Evolutionary conservation across 1,139 yeast species (phyloP), one percentile per base, ranked within the genome.

Genomic region (Yamadazyma jaroonii): DNA sequence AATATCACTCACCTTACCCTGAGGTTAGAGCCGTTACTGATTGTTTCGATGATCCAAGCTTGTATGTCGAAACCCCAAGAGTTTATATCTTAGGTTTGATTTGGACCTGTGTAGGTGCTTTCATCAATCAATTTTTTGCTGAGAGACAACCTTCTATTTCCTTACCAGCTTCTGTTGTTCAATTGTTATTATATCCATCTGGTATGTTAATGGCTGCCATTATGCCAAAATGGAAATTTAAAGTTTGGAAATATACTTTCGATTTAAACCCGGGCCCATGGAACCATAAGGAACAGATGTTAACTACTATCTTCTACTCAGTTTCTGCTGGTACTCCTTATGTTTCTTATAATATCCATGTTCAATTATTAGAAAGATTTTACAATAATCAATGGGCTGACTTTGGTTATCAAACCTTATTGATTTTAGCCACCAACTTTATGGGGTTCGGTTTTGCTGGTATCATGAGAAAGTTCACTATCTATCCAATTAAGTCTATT

Each of bases 401-500:
- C n/a, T 61, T 62, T 42, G 78, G 80, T 23, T 75, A 72, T 47
- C 78, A 75, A 53, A 50, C 74, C 30, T 53, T 74, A 38, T 55
- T 79, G 31, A 63, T 73, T 5, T 47, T 77, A 27, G 63, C 79
- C 4, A 68, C 81, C 4, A 81, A 79, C 50, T 70, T 70, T 43
- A 54, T 80, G 51, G 86, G 86, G 17, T 72, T 77, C 45, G 81
- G 82, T 2, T 66, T 77, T 49, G 81, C 84, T 22, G 83, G 85
- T 41, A 48, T 80, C 20, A 55, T 77, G 54, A 66, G 84, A 47
- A 67, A 67, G 36, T 66, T 79, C 42, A 67, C 72, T 11, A 67
- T 80, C 13, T 78, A 79, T 48, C 84, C 84, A 17, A 57, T 66
- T 14, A 64, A 66, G 37, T 63, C 77, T 34, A 54, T 78, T 39